Evolutionary conservation across 2,329 filamentous ascomycete genomes (phyloP).

Genomic region (Fusarium subtropicale): DNA sequence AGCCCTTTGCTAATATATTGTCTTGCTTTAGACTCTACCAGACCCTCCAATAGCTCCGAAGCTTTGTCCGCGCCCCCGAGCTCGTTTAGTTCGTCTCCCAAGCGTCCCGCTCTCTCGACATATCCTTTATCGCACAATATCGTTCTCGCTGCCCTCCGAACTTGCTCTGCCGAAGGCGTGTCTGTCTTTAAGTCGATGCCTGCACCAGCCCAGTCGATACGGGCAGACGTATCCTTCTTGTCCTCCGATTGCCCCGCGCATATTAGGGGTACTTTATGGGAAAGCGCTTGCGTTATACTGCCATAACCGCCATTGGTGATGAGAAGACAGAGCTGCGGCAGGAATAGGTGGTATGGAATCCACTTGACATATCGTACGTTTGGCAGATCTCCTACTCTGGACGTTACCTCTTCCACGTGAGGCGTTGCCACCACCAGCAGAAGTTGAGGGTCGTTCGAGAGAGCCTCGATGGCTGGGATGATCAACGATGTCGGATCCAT

Average conservation of each 20-base stretch:
- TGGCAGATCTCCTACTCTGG: constrained; percentile 28
- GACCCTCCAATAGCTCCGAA: constrained; percentile 48
- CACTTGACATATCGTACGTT: constrained; percentile 51
- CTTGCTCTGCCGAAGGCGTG: constrained; percentile 45
- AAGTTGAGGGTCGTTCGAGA: constrained; percentile 45
- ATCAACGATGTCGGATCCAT: constrained; percentile 54
- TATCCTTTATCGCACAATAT: constrained; percentile 46
- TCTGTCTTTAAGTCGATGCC: constrained; percentile 55
- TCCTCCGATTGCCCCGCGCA: constrained; percentile 54
- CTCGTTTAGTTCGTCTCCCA: constrained; percentile 46
- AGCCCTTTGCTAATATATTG: background rate
- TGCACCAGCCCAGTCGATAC: constrained; percentile 49
- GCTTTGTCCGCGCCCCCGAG: constrained; percentile 46
- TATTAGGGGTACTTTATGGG: constrained; percentile 51
- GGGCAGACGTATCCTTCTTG: constrained; percentile 53
- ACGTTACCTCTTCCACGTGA: constrained; percentile 44
- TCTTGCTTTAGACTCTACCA: constrained; percentile 15
- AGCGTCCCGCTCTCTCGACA: constrained; percentile 34
- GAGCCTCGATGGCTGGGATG: constrained; percentile 53
- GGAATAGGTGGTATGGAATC: constrained; percentile 53
- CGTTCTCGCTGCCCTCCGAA: constrained; percentile 42
- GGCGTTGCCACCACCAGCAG: constrained; percentile 52
- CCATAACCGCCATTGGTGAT: constrained; percentile 55
- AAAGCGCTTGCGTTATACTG: constrained; percentile 53
- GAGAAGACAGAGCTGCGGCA: constrained; percentile 51